A percentile compares a stretch with the other conserved stretches of the same genome.
Evolutionary conservation across 1,284 basidiomycete species (phyloP).

Genomic region (Rhodotorula sp.): DNA sequence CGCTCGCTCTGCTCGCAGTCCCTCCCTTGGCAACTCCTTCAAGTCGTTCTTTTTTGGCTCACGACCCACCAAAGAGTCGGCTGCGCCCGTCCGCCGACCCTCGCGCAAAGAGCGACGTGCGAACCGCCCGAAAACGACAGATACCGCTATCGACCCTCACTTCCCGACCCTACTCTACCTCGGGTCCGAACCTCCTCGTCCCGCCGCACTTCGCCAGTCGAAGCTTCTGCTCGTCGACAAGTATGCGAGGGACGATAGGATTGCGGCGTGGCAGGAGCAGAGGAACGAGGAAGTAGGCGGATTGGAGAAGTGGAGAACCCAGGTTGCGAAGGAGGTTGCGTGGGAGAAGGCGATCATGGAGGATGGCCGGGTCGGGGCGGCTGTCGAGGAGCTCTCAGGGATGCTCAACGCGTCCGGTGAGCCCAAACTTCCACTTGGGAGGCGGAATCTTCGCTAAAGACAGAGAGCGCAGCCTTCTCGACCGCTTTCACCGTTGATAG

Average conservation of each 20-base stretch:
- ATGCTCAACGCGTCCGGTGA: not conserved
- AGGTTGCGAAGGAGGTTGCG: conserved; percentile 4
- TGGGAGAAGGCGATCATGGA: not conserved
- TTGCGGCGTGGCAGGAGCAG: conserved; percentile 7
- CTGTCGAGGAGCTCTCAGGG: not conserved
- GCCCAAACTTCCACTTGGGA: too few species aligned
- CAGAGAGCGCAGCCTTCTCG: not conserved
- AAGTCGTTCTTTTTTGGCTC: conserved; percentile 10
- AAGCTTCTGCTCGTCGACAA: conserved; percentile 7
- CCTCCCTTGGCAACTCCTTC: conserved; percentile 2
- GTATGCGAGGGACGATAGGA: not conserved
- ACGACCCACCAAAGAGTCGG: not conserved
- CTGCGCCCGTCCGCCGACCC: too few species aligned
- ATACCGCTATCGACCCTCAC: not conserved
- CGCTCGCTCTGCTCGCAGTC: too few species aligned
- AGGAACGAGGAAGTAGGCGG: not conserved
- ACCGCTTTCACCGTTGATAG: not conserved
- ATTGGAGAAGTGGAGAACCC: conserved; percentile 7
- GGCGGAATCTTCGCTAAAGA: too few species aligned
- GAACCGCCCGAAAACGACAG: not conserved
- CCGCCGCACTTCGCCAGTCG: conserved; percentile 7
- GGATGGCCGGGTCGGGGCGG: not conserved
- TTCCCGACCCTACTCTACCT: not conserved
- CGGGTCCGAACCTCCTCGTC: not conserved
- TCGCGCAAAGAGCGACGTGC: not conserved